A percentile compares a stretch with the other conserved stretches of the same genome.
phyloP scores from a whole-genome alignment of 2,329 filamentous ascomycete species.

The Penicillium sp. region DNA sequence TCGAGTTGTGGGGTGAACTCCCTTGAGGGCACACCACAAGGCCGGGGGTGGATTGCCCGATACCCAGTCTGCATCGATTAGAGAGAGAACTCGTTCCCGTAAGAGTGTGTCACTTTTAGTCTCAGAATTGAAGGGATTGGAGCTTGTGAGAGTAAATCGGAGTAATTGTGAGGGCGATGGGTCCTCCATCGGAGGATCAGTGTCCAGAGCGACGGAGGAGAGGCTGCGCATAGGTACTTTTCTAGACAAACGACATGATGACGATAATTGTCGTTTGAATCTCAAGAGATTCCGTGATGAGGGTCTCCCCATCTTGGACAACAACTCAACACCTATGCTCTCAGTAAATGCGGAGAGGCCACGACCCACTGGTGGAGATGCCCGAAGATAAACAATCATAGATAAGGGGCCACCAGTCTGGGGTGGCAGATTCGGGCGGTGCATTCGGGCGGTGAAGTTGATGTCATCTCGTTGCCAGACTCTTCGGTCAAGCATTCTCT shows the following conservation, averaged over 20 bases:
- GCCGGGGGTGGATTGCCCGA: conserved; percentile 21
- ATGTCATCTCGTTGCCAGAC: conserved; percentile 24
- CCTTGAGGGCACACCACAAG: conserved; percentile 30
- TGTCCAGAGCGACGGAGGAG: background rate
- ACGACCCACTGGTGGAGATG: conserved; percentile 30
- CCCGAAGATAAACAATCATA: conserved; percentile 20
- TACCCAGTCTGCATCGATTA: conserved; percentile 32
- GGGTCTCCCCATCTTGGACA: conserved; percentile 17
- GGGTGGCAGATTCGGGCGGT: conserved; percentile 29
- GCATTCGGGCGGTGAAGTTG: conserved; percentile 16
- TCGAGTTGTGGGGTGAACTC: conserved; percentile 2
- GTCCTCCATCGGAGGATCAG: conserved; percentile 5
- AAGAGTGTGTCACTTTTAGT: conserved; percentile 11
- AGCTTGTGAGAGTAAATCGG: conserved; percentile 38
- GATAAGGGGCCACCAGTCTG: conserved; percentile 22
- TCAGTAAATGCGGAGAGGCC: conserved; percentile 15
- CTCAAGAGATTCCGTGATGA: conserved; percentile 5
- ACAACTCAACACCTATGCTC: conserved; percentile 3
- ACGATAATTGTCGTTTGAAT: background rate
- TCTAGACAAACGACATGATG: background rate
- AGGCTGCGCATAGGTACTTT: background rate
- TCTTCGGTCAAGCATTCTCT: conserved; percentile 12
- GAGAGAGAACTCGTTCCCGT: conserved; percentile 22
- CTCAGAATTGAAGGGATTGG: conserved; percentile 7
- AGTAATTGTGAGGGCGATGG: conserved; percentile 37